Evolutionary conservation across 164 flowering plant species (phyloP), one percentile per base, ranked within the genome.

Genomic region (Nymphaea thermarum): DNA sequence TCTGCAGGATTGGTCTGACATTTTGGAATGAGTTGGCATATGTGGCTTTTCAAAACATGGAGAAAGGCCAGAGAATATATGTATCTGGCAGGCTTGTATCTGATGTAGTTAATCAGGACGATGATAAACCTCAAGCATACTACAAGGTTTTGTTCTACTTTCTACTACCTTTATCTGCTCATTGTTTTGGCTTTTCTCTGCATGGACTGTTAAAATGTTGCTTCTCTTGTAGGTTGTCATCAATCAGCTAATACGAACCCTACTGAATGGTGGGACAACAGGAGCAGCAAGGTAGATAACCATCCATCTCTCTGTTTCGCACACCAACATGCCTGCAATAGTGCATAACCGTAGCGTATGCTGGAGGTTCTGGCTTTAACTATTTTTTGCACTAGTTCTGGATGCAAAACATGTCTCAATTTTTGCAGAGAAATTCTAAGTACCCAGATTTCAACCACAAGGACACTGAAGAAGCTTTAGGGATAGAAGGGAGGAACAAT

Each of bases 401-500:
- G 12, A 51, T 51, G 12, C 7, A 14, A 51, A 51, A 14, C 55
- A 7, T 51, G 55, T 51, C 12, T 8, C 12, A 8, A 51, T 4
- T 42, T 69, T 73, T 72, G 43, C 91, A 93, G 98, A 88, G 76
- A 71, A 87, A 72, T 71, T 88, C 93, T 4, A 93, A 86, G 65
- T 78, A 84, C 77, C 98, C 98, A 25, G 98, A 93, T 78, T 93
- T 93, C 83, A 93, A 93, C 82, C 98, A 93, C 82, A 93, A 93
- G 79, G 82, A 93, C 79, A 90, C 96, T 45, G 95, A 93, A 41
- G 96, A 93, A 73, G 90, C 93, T 70, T 71, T 90, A 75, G 90
- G 98, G 98, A 73, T 90, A 45, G 98, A 93, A 65, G 91, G 87
- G 65, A 83, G 81, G 80, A 74, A 82, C 70, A 92, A 88, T 77